Base-by-base conservation (phyloP, 2,329 filamentous ascomycete species). In the Talaromyces sp. region DNA sequence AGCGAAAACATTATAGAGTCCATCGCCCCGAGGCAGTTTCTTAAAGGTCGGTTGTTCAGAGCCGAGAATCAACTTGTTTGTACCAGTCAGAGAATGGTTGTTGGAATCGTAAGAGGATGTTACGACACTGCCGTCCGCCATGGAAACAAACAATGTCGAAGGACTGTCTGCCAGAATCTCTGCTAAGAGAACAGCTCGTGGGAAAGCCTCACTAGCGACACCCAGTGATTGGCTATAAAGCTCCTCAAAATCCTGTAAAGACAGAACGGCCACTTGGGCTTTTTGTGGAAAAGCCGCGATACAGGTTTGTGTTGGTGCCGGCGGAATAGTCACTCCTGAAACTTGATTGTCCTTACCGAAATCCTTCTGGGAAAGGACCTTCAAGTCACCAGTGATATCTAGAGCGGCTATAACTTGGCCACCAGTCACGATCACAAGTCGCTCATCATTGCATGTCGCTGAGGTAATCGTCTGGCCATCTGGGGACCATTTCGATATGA, bases 51-150 rank as follows among this genome's bases (percentile, higher is more conserved):
- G 89, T 64, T 95, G 89, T 60, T 91, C 88, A 13, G 89, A 93
- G 22, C 94, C 93, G 11, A 99, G 78, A 1, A 93, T 85, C 22
- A 96, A 87, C 65, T 86, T 91, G 70, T 92, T 96, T 62, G 87
- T 85, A 1, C 84, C 81, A 0, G 85, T 87, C 2, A 97, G 76
- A 0, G 82, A 76, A 60, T 83, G 83, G n/a, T 83, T 81, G 0
- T 74, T 66, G 0, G 77, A 73, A 33, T 89, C 83, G 36, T 96
- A 81, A 33, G 85, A 83, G 69, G 92, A 97, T 0, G 89, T 94
- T 53, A 96, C 82, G 1, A 99, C 89, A 61, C 89, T 90, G 3
- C 94, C 94, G 72, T 97, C 93, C 50, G 95, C 91, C 82, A 97
- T 89, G 11, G 93, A 89, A 33, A 96, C 82, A 61, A 99, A 89